Conservation (phyloP, 2,329 filamentous ascomycete species). For the Arachnomyces sp. region DNA sequence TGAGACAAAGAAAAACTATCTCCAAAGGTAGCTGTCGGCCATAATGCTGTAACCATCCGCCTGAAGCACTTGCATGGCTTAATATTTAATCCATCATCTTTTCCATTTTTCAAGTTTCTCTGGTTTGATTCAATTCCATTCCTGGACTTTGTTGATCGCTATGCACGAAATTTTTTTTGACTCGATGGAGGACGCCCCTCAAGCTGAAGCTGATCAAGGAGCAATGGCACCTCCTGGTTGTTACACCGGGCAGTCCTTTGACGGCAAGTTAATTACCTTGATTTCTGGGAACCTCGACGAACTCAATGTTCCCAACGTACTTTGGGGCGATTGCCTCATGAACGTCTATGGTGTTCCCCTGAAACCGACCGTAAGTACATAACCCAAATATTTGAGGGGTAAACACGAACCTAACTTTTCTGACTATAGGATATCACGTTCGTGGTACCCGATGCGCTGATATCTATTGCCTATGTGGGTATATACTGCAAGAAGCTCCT, state of each 20-base stretch:
- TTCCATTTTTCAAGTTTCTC: too few relatives aligned
- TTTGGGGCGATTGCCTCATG: slow-evolving; percentile 24
- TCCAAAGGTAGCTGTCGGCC: too few relatives aligned
- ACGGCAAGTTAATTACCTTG: slow-evolving; percentile 9
- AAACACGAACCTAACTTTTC: slow-evolving; percentile 1
- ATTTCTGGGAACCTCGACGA: slow-evolving; percentile 15
- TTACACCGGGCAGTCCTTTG: neutral
- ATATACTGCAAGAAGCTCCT: slow-evolving; percentile 5
- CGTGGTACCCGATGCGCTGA: slow-evolving; percentile 7
- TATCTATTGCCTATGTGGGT: slow-evolving; percentile 1
- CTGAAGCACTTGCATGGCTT: too few relatives aligned
- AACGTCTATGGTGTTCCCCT: slow-evolving; percentile 21
- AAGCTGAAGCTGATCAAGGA: too few relatives aligned
- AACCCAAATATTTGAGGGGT: neutral
- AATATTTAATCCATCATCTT: too few relatives aligned
- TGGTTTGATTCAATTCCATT: too few relatives aligned
- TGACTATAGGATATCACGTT: slow-evolving; percentile 8
- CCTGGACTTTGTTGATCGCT: too few relatives aligned
- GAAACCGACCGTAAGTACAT: slow-evolving; percentile 4
- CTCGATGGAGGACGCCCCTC: too few relatives aligned
- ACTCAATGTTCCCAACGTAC: slow-evolving; percentile 16
- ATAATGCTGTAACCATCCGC: too few relatives aligned
- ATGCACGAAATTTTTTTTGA: too few relatives aligned
- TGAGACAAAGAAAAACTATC: too few relatives aligned
- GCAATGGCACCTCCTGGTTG: too few relatives aligned